Evolutionary conservation across 164 flowering plant genomes (phyloP).

Genomic region (Piper betle): DNA sequence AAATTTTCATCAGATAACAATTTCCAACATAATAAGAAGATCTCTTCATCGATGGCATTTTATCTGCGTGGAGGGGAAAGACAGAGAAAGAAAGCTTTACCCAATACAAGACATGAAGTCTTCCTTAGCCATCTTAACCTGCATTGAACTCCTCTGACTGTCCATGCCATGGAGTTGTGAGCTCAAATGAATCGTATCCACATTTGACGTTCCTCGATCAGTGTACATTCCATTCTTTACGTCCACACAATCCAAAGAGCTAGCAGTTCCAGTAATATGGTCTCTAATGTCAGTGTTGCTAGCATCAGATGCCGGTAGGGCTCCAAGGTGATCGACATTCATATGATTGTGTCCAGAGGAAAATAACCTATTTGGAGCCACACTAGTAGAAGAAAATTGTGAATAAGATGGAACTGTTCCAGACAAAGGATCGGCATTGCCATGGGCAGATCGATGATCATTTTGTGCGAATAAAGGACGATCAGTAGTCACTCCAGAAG

Average conservation of each 20-base stretch:
- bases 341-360: slow-evolving; percentile 19
- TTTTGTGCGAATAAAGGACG: slow-evolving; percentile 15
- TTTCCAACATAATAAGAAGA: no score
- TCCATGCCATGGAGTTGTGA: slow-evolving; percentile 54
- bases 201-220: slow-evolving; percentile 15
- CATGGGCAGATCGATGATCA: slow-evolving; percentile 6
- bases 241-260: slow-evolving; percentile 16
- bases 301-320: slow-evolving; percentile 23
- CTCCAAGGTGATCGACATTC: slow-evolving; percentile 22
- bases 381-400: slow-evolving; percentile 23
- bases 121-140: slow-evolving; percentile 29
- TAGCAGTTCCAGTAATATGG: slow-evolving; percentile 18
- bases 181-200: slow-evolving; percentile 42
- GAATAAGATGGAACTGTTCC: slow-evolving; percentile 20
- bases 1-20: not conserved
- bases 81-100: not conserved
- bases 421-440: slow-evolving; percentile 17
- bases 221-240: slow-evolving; percentile 15
- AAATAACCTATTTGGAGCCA: slow-evolving; percentile 21
- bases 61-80: not conserved
- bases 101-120: slow-evolving; percentile 10
- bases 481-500: slow-evolving; percentile 26
- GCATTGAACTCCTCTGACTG: slow-evolving; percentile 24
- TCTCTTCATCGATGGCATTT: no score
- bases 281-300: slow-evolving; percentile 21